Conservation (phyloP, 805 yeast genomes). For the Candida xiaguanensis region DNA sequence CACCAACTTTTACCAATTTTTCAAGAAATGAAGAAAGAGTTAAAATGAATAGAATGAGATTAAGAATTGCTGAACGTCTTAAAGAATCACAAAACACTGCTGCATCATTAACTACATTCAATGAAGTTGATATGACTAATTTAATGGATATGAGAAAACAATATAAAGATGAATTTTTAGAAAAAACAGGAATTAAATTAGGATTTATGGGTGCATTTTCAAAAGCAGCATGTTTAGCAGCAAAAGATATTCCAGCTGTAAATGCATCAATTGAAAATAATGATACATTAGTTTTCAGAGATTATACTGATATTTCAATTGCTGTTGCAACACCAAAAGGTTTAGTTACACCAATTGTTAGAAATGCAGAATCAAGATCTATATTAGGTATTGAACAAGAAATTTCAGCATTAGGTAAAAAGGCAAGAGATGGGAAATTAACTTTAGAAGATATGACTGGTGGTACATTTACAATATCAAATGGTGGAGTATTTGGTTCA, state of each 20-base stretch:
- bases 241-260: constrained; percentile 91
- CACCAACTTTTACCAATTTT: constrained; percentile 45
- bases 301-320: constrained; percentile 90
- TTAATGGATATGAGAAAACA: constrained; percentile 91
- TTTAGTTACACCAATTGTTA: constrained; percentile 93
- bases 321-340: constrained; percentile 99
- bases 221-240: constrained; percentile 87
- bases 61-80: constrained; percentile 97
- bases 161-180: constrained; percentile 94
- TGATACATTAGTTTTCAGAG: constrained; percentile 92
- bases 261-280: constrained; percentile 92
- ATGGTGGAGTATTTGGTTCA: constrained; percentile 99
- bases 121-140: constrained; percentile 95
- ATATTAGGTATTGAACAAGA: constrained; percentile 88
- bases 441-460: constrained; percentile 98
- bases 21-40: constrained; percentile 87
- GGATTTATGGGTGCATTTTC: constrained; percentile 99
- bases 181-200: constrained; percentile 88
- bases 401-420: constrained; percentile 74
- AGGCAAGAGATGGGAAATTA: constrained; percentile 96
- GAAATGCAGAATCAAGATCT: constrained; percentile 90
- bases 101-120: constrained; percentile 95
- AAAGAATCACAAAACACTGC: constrained; percentile 99
- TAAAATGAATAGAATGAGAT: constrained; percentile 99
- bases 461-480: constrained; percentile 97